These are phyloP conservation scores for Paradendryphiella salina DNA, from an alignment of 2,329 filamentous ascomycete species.

Conservation along the genomic window DNA sequence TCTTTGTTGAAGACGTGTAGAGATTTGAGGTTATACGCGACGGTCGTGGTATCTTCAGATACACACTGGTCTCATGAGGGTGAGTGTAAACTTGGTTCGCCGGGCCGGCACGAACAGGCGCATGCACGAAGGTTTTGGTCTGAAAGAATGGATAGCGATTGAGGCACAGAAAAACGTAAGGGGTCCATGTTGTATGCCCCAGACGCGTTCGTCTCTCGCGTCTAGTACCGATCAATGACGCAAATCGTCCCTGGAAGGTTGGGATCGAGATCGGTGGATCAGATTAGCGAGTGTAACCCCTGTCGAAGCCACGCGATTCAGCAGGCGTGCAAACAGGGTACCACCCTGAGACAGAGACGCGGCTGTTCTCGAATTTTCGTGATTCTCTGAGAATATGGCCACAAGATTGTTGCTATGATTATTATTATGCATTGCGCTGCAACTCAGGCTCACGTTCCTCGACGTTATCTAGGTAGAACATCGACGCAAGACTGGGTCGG, in stretches of 20 bases:
- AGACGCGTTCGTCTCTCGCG: constrained; percentile 23
- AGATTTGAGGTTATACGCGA: neutral
- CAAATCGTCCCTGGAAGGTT: constrained; percentile 31
- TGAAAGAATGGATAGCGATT: neutral
- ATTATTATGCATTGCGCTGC: no score
- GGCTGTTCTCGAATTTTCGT: no score
- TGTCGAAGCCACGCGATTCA: constrained; percentile 4
- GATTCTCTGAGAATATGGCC: neutral
- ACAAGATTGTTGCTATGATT: no score
- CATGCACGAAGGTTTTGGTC: neutral
- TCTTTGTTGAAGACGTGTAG: neutral
- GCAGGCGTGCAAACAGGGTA: neutral
- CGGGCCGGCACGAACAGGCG: neutral
- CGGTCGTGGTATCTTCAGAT: neutral
- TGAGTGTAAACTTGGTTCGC: neutral
- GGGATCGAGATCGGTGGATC: constrained; percentile 23
- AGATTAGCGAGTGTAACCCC: constrained; percentile 29
- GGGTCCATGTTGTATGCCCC: neutral
- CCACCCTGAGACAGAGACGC: neutral
- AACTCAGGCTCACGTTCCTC: no score
- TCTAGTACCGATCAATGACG: constrained; percentile 36
- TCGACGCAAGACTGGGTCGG: no score
- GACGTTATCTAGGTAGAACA: no score
- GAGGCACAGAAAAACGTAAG: neutral
- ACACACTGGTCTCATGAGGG: neutral